phyloP scores from a whole-genome alignment of 2,329 filamentous ascomycete genomes.

The Clonostachys byssicola region DNA sequence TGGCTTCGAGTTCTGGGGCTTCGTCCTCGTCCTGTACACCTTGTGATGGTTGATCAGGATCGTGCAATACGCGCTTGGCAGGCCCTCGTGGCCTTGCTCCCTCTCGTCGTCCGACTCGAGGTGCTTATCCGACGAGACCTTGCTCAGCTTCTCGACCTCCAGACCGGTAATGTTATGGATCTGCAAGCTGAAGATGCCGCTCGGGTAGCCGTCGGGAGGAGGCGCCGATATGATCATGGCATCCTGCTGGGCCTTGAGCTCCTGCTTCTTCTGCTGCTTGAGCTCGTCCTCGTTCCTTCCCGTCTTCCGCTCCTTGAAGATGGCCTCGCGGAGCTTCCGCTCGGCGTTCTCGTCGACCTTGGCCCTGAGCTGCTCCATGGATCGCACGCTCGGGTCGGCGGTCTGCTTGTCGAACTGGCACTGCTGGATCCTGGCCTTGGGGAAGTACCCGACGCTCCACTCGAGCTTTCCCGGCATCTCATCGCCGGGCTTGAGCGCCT shows the following conservation, averaged over 20 bases:
- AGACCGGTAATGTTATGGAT: constrained; percentile 71
- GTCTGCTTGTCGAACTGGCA: constrained; percentile 59
- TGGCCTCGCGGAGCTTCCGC: constrained; percentile 61
- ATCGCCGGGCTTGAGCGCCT: constrained; percentile 59
- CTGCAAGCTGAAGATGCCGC: constrained; percentile 65
- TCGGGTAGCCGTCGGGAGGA: constrained; percentile 56
- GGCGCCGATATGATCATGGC: constrained; percentile 65
- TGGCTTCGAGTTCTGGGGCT: constrained; percentile 73
- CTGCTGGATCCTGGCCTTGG: constrained; percentile 59
- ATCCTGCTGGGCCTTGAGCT: constrained; percentile 57
- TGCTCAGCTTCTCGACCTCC: constrained; percentile 56
- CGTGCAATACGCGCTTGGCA: constrained; percentile 69
- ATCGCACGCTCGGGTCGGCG: constrained; percentile 51
- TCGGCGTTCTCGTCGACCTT: constrained; percentile 51
- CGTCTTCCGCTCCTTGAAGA: constrained; percentile 23
- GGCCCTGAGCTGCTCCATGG: constrained; percentile 52
- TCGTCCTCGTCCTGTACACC: constrained; percentile 66
- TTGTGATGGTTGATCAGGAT: constrained; percentile 71
- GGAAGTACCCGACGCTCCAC: constrained; percentile 70
- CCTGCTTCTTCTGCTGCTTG: constrained; percentile 63
- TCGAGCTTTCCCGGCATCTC: constrained; percentile 64
- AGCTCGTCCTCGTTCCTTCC: constrained; percentile 49
- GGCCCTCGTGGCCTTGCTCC: constrained; percentile 58
- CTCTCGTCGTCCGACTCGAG: constrained; percentile 38
- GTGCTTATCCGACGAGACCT: constrained; percentile 38